These are phyloP conservation scores for Leptodermis oblonga DNA, from an alignment of 257 asterid genomes.

Conservation along the genomic window DNA sequence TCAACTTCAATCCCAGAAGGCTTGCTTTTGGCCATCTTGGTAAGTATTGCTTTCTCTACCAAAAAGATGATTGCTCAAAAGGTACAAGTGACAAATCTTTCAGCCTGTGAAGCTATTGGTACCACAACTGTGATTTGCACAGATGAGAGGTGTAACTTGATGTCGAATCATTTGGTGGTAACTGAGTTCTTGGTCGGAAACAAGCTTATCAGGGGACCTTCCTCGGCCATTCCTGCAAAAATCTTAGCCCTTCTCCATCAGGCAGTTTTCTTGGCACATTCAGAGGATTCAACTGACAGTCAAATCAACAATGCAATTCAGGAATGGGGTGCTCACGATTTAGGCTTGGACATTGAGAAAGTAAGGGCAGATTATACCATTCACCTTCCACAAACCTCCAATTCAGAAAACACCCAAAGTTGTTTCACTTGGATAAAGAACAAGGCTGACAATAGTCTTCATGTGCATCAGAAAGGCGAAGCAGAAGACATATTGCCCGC, in stretches of 20 bases:
- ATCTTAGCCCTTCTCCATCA: conserved; percentile 37
- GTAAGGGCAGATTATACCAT: conserved; percentile 31
- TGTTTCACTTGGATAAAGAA: conserved; percentile 29
- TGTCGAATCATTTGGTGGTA: conserved; percentile 45
- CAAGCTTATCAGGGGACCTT: background rate
- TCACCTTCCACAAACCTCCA: conserved; percentile 37
- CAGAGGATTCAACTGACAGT: conserved; percentile 38
- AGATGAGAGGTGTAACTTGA: conserved; percentile 53
- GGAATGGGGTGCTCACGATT: conserved; percentile 40
- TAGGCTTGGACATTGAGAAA: conserved; percentile 32
- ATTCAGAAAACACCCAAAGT: conserved; percentile 37
- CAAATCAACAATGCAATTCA: conserved; percentile 50
- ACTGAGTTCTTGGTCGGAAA: conserved; percentile 36
- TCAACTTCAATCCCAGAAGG: conserved; percentile 70
- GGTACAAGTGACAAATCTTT: conserved; percentile 63
- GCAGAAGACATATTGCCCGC: conserved; percentile 50
- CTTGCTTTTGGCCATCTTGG: conserved; percentile 50
- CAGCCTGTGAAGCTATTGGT: conserved; percentile 64
- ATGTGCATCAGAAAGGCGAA: conserved; percentile 57
- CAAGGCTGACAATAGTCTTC: conserved; percentile 9
- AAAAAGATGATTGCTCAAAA: conserved; percentile 52
- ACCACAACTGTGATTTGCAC: conserved; percentile 67
- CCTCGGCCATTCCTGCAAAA: conserved; percentile 16
- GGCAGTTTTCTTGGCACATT: conserved; percentile 38
- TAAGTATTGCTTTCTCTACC: conserved; percentile 54